These are phyloP conservation scores for Aspergillus alliaceus DNA, from an alignment of 2,329 filamentous ascomycete species.

Conservation along the genomic window DNA sequence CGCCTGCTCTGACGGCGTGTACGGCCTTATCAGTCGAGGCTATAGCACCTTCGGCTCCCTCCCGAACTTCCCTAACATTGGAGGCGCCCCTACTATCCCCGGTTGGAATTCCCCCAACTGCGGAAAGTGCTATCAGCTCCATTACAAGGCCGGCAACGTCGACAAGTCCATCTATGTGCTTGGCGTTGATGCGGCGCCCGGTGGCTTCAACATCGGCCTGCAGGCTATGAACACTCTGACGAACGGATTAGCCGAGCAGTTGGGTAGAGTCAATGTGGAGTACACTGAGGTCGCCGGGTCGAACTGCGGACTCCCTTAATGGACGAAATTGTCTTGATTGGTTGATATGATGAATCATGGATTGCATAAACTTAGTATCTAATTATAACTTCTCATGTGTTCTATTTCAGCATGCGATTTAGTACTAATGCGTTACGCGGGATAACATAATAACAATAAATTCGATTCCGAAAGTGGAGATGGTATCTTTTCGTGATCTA, in stretches of 20 bases:
- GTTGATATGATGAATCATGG: constrained; percentile 1
- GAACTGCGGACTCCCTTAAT: constrained; percentile 8
- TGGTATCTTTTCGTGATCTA: background rate
- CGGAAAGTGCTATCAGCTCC: constrained; percentile 54
- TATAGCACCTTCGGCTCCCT: constrained; percentile 45
- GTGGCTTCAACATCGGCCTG: constrained; percentile 52
- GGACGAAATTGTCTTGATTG: background rate
- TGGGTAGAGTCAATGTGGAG: constrained; percentile 43
- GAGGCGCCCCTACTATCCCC: constrained; percentile 48
- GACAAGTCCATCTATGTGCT: constrained; percentile 47
- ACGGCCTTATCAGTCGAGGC: constrained; percentile 34
- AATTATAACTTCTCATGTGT: background rate
- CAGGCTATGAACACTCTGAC: constrained; percentile 52
- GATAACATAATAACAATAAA: background rate
- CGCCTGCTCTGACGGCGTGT: constrained; percentile 37
- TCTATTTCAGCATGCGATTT: background rate
- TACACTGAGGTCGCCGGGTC: constrained; percentile 24
- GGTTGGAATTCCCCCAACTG: constrained; percentile 52
- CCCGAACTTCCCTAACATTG: constrained; percentile 50
- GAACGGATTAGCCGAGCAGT: constrained; percentile 41
- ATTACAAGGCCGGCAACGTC: constrained; percentile 43
- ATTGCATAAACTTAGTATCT: background rate
- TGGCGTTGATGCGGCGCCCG: constrained; percentile 47
- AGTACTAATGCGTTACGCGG: background rate
- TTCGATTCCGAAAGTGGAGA: background rate